Conservation (phyloP, 2,329 filamentous ascomycete genomes). For the Talaromyces sp. region DNA sequence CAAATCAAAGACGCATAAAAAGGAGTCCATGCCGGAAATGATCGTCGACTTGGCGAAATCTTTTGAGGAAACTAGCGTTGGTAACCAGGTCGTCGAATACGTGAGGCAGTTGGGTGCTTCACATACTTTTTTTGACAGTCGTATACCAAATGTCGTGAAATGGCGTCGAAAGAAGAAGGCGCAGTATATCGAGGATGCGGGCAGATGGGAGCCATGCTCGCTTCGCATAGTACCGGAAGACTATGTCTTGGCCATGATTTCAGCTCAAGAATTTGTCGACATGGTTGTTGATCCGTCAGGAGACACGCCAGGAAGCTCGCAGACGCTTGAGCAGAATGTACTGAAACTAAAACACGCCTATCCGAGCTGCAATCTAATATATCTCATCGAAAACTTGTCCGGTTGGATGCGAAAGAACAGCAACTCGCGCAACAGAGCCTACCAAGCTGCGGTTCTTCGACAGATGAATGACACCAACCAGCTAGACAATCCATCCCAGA, state of each 20-base stretch:
- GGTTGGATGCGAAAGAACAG: conserved; percentile 65
- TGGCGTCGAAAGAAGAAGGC: conserved; percentile 67
- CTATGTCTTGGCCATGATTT: conserved; percentile 58
- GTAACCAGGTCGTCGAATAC: conserved; percentile 39
- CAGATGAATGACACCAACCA: conserved; percentile 35
- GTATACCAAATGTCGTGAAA: conserved; percentile 51
- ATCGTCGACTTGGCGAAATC: conserved; percentile 63
- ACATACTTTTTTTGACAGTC: conserved; percentile 31
- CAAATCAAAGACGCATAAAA: conserved; percentile 67
- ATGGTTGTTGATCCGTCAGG: conserved; percentile 42
- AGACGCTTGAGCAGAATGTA: conserved; percentile 57
- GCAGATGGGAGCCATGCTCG: conserved; percentile 60
- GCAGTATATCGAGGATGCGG: conserved; percentile 55
- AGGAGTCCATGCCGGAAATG: conserved; percentile 70
- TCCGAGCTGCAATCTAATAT: conserved; percentile 54
- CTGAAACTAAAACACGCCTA: conserved; percentile 51
- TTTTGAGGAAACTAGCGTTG: conserved; percentile 45
- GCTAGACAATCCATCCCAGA: conserved; percentile 22
- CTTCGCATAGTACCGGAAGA: conserved; percentile 48
- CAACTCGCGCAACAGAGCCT: conserved; percentile 63
- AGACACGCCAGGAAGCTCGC: conserved; percentile 30
- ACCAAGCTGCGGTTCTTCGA: conserved; percentile 58
- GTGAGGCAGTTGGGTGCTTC: conserved; percentile 40
- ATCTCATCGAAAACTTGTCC: conserved; percentile 65
- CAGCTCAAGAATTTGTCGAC: conserved; percentile 61